Evolutionary conservation across 352 stramenopile species (phyloP), one percentile per base, ranked within the genome.

Genomic region (Phytophthora nicotianae): DNA sequence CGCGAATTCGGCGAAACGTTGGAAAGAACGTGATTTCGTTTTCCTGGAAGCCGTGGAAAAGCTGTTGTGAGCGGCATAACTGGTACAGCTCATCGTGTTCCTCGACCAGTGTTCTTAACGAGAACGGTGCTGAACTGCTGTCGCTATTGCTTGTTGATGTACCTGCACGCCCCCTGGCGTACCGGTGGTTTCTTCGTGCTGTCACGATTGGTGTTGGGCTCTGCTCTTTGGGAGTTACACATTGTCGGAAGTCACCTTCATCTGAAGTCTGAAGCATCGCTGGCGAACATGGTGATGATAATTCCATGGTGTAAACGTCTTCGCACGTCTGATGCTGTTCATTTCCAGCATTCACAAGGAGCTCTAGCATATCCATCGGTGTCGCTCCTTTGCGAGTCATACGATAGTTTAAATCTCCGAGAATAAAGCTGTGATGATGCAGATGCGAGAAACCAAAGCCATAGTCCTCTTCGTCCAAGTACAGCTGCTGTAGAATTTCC

Each of bases 331-430:
- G 35, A 9, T 71, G 54, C 7, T 60, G 50, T 23, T 74, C 59
- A 27, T 45, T 60, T 3, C 58, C 60, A 43, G 64, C 63, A 55
- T 68, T 70, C 40, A 65, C 50, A 17, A 80, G 72, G 8, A 75
- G n/a, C 2, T 86, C 66, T 1, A 93, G 61, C 74, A 93, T 89
- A 35, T 90, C 69, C 8, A 54, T 63, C 4, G 81, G 83, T 4
- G 69, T 83, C 11, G 65, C 70, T 0, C 53, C 52, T 52, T 82
- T 73, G 3, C 81, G 69, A 83, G 68, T 71, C 74, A 96, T 84
- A 14, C 90, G 85, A 61, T 96, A 97, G 65, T 97, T 97, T 16
- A 97, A 76, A 68, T 97, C 90, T 5, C 90, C 90, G 4, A 97
- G 72, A 23, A 97, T 83, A 50, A 97, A 93, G 47, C 82, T 93